A percentile compares a stretch with the other conserved stretches of the same genome.
phyloP scores from a whole-genome alignment of 164 flowering plant genomes.

The Euptelea pleiosperma region DNA sequence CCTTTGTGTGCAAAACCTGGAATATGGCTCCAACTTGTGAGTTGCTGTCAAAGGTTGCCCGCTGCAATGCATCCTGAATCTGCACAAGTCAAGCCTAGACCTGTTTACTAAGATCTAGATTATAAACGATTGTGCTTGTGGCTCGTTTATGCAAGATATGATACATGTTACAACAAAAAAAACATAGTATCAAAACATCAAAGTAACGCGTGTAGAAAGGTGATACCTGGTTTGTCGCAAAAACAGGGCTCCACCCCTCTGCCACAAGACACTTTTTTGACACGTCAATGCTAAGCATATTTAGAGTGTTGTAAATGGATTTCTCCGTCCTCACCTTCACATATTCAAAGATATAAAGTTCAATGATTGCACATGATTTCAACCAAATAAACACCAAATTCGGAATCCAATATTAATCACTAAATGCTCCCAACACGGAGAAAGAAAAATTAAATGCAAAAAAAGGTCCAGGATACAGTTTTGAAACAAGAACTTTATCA shows the following conservation, averaged over 20 bases:
- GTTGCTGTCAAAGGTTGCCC: constrained; percentile 71
- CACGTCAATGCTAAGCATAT: constrained; percentile 97
- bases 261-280: constrained; percentile 96
- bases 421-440: not conserved
- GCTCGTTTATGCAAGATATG: not conserved
- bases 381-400: not conserved
- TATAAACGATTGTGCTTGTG: not conserved
- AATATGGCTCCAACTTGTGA: constrained; percentile 85
- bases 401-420: not conserved
- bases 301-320: constrained; percentile 76
- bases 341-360: constrained; percentile 16
- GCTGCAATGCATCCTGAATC: constrained; percentile 77
- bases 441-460: not conserved
- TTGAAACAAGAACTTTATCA: not conserved
- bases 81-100: constrained; percentile 31
- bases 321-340: constrained; percentile 90
- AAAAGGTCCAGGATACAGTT: not conserved
- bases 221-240: constrained; percentile 74
- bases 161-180: not conserved
- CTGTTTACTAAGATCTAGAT: constrained; percentile 5
- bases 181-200: not conserved
- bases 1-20: constrained; percentile 68
- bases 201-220: not conserved
- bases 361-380: not conserved
- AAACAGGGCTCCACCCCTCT: constrained; percentile 96